These are phyloP conservation scores for Dactylonectria macrodidyma DNA, from an alignment of 2,329 filamentous ascomycete species.

Conservation along the genomic window DNA sequence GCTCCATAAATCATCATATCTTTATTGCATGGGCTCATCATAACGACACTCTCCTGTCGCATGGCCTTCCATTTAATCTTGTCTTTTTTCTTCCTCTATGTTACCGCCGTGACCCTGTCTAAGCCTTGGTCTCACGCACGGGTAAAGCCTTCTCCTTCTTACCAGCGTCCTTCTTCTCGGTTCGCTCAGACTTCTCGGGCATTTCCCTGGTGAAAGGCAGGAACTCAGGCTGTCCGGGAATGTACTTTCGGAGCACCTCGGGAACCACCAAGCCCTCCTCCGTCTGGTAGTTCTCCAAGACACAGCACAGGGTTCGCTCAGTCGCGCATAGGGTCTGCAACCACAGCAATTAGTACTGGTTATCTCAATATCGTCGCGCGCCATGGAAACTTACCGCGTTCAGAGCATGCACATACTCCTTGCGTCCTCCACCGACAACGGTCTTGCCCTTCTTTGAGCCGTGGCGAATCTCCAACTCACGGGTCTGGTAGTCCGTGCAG, in stretches of 20 bases:
- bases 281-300: slow-evolving; percentile 97
- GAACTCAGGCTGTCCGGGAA: slow-evolving; percentile 91
- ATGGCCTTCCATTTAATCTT: slow-evolving; percentile 11
- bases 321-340: slow-evolving; percentile 84
- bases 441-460: slow-evolving; percentile 77
- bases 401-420: slow-evolving; percentile 94
- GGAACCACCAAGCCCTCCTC: slow-evolving; percentile 88
- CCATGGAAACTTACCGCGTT: slow-evolving; percentile 70
- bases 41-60: slow-evolving; percentile 22
- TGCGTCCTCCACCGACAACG: slow-evolving; percentile 79
- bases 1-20: slow-evolving; percentile 23
- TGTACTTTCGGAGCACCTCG: slow-evolving; percentile 88
- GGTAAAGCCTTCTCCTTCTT: slow-evolving; percentile 48
- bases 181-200: slow-evolving; percentile 73
- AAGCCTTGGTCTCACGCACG: slow-evolving; percentile 47
- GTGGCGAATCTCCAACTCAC: slow-evolving; percentile 92
- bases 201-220: slow-evolving; percentile 90
- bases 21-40: slow-evolving; percentile 25
- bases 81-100: slow-evolving; percentile 41
- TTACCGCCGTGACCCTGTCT: slow-evolving; percentile 30
- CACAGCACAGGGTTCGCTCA: slow-evolving; percentile 91
- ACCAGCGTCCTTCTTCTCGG: slow-evolving; percentile 44
- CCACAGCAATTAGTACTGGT: slow-evolving; percentile 25
- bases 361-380: no score
- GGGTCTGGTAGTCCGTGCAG: slow-evolving; percentile 97